Evolutionary conservation across 345 rosid species (phyloP).

Genomic region (Pseudoturritis turrita): DNA sequence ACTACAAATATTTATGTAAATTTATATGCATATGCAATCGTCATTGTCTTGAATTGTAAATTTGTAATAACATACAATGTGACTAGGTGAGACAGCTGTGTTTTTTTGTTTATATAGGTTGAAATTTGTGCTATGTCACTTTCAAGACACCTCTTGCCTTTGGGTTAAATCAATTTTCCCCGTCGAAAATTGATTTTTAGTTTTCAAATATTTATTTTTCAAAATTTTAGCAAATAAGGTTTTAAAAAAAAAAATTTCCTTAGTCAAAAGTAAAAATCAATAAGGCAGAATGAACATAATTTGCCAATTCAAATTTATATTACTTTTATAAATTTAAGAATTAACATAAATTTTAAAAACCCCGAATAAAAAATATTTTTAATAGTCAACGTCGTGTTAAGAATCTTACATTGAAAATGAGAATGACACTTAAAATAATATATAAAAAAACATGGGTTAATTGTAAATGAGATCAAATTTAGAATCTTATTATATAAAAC

Average conservation of each 20-base stretch:
- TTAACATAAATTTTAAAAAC: neutral
- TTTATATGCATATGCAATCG: conserved; percentile 11
- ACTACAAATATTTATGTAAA: neutral
- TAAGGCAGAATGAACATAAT: neutral
- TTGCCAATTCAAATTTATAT: neutral
- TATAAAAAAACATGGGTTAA: too few species aligned
- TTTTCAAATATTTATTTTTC: neutral
- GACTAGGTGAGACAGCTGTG: conserved; percentile 24
- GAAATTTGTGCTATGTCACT: conserved; percentile 28
- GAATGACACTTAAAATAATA: too few species aligned
- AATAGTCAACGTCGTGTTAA: too few species aligned
- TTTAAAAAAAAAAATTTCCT: too few species aligned
- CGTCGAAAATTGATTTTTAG: neutral
- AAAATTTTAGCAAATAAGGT: too few species aligned
- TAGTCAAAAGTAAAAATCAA: too few species aligned
- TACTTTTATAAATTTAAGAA: too few species aligned
- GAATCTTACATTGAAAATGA: too few species aligned
- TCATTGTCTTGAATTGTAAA: conserved; percentile 19
- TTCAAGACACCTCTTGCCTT: conserved; percentile 19
- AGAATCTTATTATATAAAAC: too few species aligned
- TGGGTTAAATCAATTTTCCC: neutral
- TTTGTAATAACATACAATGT: conserved; percentile 19
- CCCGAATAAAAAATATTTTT: too few species aligned
- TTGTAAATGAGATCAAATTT: too few species aligned
- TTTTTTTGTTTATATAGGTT: conserved; percentile 14